Percentiles rank a stretch among this genome's conserved stretches.
These are phyloP conservation scores for Phytophthora agathidicida DNA, from an alignment of 352 stramenopile species.

Conservation along the genomic window DNA sequence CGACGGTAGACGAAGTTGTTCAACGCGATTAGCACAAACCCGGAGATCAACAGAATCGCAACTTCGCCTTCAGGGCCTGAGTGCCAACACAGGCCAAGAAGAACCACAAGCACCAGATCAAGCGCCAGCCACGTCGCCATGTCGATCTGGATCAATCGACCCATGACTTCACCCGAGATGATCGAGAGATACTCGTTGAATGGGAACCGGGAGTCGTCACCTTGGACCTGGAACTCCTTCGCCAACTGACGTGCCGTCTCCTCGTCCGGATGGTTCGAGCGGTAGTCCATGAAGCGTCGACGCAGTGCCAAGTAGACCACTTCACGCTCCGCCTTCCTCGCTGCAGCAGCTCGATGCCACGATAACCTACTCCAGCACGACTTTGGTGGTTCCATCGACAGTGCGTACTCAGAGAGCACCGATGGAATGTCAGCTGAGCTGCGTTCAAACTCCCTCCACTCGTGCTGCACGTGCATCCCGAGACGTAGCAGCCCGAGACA, in stretches of 20 bases:
- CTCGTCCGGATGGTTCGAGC: slow-evolving; percentile 72
- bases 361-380: slow-evolving; percentile 48
- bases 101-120: slow-evolving; percentile 52
- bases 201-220: slow-evolving; percentile 52
- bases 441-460: slow-evolving; percentile 80
- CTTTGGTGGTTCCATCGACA: slow-evolving; percentile 50
- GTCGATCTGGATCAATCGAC: slow-evolving; percentile 73
- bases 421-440: slow-evolving; percentile 52
- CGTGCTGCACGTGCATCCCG: slow-evolving; percentile 64
- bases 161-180: slow-evolving; percentile 81
- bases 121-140: slow-evolving; percentile 69
- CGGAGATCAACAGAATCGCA: slow-evolving; percentile 41
- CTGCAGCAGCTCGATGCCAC: slow-evolving; percentile 30
- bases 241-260: slow-evolving; percentile 42
- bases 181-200: slow-evolving; percentile 85
- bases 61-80: slow-evolving; percentile 46
- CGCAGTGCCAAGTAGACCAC: slow-evolving; percentile 70
- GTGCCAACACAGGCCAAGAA: slow-evolving; percentile 55
- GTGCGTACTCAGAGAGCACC: slow-evolving; percentile 65
- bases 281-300: slow-evolving; percentile 69
- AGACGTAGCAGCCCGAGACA: slow-evolving; percentile 68
- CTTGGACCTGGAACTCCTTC: slow-evolving; percentile 71
- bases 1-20: slow-evolving; percentile 58
- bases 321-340: slow-evolving; percentile 52
- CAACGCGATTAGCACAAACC: slow-evolving; percentile 47